phyloP scores from a whole-genome alignment of 495 filamentous ascomycete genomes.

The Aspergillus baeticus region DNA sequence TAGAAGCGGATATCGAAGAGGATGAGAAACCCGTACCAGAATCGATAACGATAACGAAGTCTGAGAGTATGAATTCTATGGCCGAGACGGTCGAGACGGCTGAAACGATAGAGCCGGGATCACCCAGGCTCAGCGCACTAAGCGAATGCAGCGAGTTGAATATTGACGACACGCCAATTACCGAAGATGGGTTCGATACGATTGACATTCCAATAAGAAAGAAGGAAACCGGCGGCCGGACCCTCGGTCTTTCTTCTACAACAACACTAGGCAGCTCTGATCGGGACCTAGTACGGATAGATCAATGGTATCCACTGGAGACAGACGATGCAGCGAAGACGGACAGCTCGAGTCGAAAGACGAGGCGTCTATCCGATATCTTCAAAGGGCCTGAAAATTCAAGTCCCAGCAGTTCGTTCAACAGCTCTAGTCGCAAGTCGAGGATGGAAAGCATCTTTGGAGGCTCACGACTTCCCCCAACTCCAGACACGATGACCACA shows the following conservation, averaged over 20 bases:
- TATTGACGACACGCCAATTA: slow-evolving; percentile 48
- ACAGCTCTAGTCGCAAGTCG: slow-evolving; percentile 26
- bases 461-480: slow-evolving; percentile 37
- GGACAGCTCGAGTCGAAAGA: slow-evolving; percentile 21
- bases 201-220: slow-evolving; percentile 35
- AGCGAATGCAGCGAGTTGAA: slow-evolving; percentile 79
- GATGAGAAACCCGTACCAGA: slow-evolving; percentile 38
- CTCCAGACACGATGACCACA: slow-evolving; percentile 48
- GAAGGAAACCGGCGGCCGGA: slow-evolving; percentile 16
- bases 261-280: slow-evolving; percentile 15
- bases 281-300: slow-evolving; percentile 24
- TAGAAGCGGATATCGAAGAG: slow-evolving; percentile 45
- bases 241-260: slow-evolving; percentile 20
- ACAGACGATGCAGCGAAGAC: slow-evolving; percentile 17
- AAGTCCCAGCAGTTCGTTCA: slow-evolving; percentile 21
- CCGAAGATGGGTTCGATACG: slow-evolving; percentile 26
- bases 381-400: slow-evolving; percentile 16
- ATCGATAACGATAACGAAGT: slow-evolving; percentile 34
- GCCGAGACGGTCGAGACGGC: slow-evolving; percentile 23
- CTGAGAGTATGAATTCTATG: slow-evolving; percentile 39
- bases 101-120: slow-evolving; percentile 37
- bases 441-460: slow-evolving; percentile 36
- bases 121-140: slow-evolving; percentile 70
- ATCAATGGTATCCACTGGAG: slow-evolving; percentile 31
- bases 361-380: slow-evolving; percentile 19